Base-by-base conservation (phyloP, 805 yeast genomes). In the Sungouiella blattae region DNA sequence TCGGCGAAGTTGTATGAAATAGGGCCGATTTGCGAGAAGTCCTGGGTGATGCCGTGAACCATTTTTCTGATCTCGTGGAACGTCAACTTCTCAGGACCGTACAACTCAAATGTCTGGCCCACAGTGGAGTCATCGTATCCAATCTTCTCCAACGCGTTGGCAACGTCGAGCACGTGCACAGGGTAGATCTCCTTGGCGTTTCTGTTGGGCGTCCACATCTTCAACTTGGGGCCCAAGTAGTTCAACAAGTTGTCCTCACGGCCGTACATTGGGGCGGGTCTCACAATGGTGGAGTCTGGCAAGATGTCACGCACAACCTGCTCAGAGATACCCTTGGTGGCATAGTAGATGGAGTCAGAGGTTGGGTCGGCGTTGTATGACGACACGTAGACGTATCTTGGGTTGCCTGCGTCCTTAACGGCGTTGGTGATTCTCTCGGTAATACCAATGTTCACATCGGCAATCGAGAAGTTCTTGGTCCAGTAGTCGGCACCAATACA, bases 241-340 rank as follows among this genome's bases (percentile, higher is more conserved):
- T 78, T 80, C 50, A 86, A 67, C 54, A 87, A 76, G 41, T 73
- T 67, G 57, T 83, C 88, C 56, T 81, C 83, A 52, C 80, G 69
- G 21, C 93, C 93, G 54, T 64, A 86, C 77, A 85, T 73, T 32
- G 85, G 86, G 16, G 83, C 78, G 5, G 95, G 95, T 60, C 95
- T 78, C 20, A 86, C 93, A 51, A 87, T 85, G 13, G 95, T 86
- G 32, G 86, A 71, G 52, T 78, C 83, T 18, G 95, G 94, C 36
- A 75, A 58, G 30, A 74, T 73, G 27, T 77, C 86, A 40, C 73
- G 68, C 17, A 82, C 94, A 21, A 73, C 76, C 52, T 76, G 71
- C 63, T 87, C 95, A 39, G 84, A 89, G 31, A 79, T 59, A 33
- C 85, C 93, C 65, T 87, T 87, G 26, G 95, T 78, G 24, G 88